Base-by-base conservation (phyloP, 208 protist species). In the Trypanosoma grayi region DNA sequence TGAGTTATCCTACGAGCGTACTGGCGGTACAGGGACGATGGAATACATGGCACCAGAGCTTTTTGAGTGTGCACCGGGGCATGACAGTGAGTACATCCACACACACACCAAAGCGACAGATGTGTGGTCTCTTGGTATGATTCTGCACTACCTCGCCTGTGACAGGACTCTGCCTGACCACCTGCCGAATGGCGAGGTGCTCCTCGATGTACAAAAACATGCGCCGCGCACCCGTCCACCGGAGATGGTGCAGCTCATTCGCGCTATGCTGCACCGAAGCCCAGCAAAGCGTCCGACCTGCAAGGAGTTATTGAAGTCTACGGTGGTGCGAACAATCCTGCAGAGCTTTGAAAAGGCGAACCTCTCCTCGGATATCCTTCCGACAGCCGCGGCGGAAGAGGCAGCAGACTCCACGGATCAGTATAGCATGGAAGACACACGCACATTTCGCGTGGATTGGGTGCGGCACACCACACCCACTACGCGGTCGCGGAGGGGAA, bases 41-140 rank as follows among this genome's bases (percentile, higher is more conserved):
- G 86, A 96, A 76, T 96, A 93, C 73, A 93, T 93, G 84, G 86
- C 90, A 22, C 90, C 90, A 11, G 86, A 96, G 79, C 81, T 96
- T 16, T 75, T 95, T 52, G 82, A 91, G 66, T 71, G 65, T 39
- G 66, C 57, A 10, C 36, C 68, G 20, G 41, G 47, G 28, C 44
- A 6, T n/a, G 50, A 76, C 7, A 70, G 72, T 44, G 50, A 27
- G 11, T 94, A 92, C 54, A 57, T 87, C 11, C 67, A 90, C 41
- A 45, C 60, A 4, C 84, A 91, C 78, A 88, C 85, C 14, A 81
- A 75, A 24, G 81, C 78, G 43, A 78, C 81, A 2, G 89, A 95
- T 58, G 73, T 93, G 41, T 95, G 84, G 83, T 91, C 85, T n/a
- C 77, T 95, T 16, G 89, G 89, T 27, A 90, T 95, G 81, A 85